Evolutionary conservation across 352 stramenopile species (phyloP), one percentile per base, ranked within the genome.

Genomic region (Phytophthora kernoviae): DNA sequence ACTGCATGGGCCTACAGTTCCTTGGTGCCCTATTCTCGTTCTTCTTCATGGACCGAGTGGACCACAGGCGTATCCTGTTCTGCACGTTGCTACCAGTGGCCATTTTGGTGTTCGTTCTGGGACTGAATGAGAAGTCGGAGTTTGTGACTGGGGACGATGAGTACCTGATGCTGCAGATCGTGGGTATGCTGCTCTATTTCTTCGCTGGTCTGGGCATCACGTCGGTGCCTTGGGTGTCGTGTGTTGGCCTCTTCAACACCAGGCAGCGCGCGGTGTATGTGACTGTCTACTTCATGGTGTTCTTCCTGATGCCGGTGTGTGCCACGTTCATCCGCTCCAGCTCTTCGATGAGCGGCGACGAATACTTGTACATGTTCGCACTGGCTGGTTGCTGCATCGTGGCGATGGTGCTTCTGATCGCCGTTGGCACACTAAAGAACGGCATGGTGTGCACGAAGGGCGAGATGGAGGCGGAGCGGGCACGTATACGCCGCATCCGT

Each of bases 1-100:
- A 93, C 71, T 90, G 81, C 42, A 72, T 81, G 36, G 62, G 47
- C 5, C 51, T 94, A 10, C 81, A 94, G 67, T 77, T 92, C 44
- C 45, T 90, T 5, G 83, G 85, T 18, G 81, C 83, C 9, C 41
- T 93, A 8, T 84, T 94, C 18, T 91, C 81, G 58, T 94, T 94
- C 66, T 92, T 94, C 61, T 87, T 94, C 64, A 92, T 94, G 60
- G 85, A 94, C 63, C 74, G 77, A 12, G 79, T 90, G 33, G 73
- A 91, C 57, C 85, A 94, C 70, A 75, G 74, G 24, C 78, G 81
- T 17, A 88, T 94, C 37, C 40, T 94, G 53, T 76, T 87, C 48
- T 84, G 78, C 42, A 82, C 84, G 39, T 65, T 93, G 42, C n/a
- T 91, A 22, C 80, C 81, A 5, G 73, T 89, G 11, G 73, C 75